Percentiles rank a stretch among this genome's conserved stretches.
Evolutionary conservation across 345 rosid genomes (phyloP).

Genomic region (Lepidium africanum): DNA sequence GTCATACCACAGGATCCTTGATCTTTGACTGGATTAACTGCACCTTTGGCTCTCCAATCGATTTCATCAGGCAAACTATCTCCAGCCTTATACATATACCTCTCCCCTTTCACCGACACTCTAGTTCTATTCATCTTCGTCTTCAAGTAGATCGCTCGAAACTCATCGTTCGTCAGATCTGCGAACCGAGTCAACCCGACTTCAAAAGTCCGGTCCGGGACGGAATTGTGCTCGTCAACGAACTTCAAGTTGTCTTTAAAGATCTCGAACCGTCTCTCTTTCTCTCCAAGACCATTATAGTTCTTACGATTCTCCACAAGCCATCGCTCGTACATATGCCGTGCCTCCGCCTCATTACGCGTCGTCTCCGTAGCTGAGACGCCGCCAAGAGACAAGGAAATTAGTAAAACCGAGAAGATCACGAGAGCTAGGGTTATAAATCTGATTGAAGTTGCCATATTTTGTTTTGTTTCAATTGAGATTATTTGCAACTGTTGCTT

Average conservation of each 20-base stretch:
- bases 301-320: slow-evolving; percentile 38
- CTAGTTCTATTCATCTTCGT: slow-evolving; percentile 9
- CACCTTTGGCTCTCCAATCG: slow-evolving; percentile 52
- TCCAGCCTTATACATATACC: slow-evolving; percentile 29
- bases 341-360: slow-evolving; percentile 19
- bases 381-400: not conserved
- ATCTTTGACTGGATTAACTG: slow-evolving; percentile 36
- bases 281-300: slow-evolving; percentile 59
- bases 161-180: slow-evolving; percentile 72
- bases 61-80: slow-evolving; percentile 31
- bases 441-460: slow-evolving; percentile 1
- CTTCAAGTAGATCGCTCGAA: slow-evolving; percentile 38
- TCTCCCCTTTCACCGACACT: slow-evolving; percentile 12
- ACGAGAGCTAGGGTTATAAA: slow-evolving; percentile 1
- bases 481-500: slow-evolving; percentile 11
- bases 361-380: slow-evolving; percentile 5
- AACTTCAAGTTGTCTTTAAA: slow-evolving; percentile 60
- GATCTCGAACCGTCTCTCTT: slow-evolving; percentile 50
- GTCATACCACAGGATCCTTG: slow-evolving; percentile 51
- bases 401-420: not conserved
- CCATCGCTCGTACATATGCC: slow-evolving; percentile 52
- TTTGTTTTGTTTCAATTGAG: not conserved
- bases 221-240: slow-evolving; percentile 45
- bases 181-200: slow-evolving; percentile 65
- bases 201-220: slow-evolving; percentile 30